Evolutionary conservation across 2,329 filamentous ascomycete genomes (phyloP).

Genomic region (Microsporum canis): DNA sequence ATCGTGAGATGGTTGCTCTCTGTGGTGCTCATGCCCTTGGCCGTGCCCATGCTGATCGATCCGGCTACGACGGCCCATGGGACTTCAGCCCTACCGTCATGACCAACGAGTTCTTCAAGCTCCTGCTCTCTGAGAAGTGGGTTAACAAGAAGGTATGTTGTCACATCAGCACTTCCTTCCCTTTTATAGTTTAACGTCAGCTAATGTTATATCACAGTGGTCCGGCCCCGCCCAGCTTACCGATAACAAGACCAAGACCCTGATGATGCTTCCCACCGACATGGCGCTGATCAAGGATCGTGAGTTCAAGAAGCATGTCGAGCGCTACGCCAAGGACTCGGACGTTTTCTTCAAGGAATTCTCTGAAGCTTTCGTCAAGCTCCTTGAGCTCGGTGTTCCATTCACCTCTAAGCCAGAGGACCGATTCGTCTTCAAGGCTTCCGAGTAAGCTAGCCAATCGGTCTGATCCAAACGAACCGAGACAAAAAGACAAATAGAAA

Average conservation of each 20-base stretch:
- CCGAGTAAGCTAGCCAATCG: constrained; percentile 20
- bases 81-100: constrained; percentile 82
- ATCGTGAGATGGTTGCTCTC: constrained; percentile 90
- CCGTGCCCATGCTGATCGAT: constrained; percentile 80
- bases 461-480: neutral
- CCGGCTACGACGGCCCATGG: constrained; percentile 81
- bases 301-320: constrained; percentile 65
- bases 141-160: constrained; percentile 52
- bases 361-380: constrained; percentile 60
- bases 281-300: constrained; percentile 81
- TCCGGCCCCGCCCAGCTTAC: constrained; percentile 82
- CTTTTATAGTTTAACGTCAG: neutral
- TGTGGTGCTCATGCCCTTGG: constrained; percentile 76
- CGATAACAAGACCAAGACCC: constrained; percentile 70
- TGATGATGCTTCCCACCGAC: constrained; percentile 98
- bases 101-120: constrained; percentile 89
- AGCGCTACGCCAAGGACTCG: constrained; percentile 85
- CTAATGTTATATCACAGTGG: constrained; percentile 42
- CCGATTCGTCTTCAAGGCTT: constrained; percentile 53
- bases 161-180: neutral
- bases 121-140: constrained; percentile 89
- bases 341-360: constrained; percentile 93
- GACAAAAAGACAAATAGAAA: neutral
- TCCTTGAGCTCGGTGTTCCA: constrained; percentile 91
- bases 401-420: constrained; percentile 57